A percentile compares a stretch with the other conserved stretches of the same genome.
Evolutionary conservation across 495 filamentous ascomycete species (phyloP).

Genomic region (Darksidea phi): DNA sequence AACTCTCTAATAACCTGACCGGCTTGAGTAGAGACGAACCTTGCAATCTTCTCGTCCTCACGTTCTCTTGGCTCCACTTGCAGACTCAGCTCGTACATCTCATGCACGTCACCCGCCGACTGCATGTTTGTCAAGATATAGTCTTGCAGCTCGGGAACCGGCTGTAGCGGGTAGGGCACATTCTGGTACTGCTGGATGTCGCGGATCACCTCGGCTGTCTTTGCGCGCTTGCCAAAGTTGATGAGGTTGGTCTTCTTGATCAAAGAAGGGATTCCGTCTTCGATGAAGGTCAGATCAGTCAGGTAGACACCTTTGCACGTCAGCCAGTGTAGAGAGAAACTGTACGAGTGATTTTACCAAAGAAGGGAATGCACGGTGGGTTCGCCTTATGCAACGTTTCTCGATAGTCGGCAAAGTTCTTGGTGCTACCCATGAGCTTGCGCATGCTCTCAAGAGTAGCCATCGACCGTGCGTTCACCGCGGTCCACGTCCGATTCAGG

Average conservation of each 20-base stretch:
- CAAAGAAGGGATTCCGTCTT: constrained; percentile 93
- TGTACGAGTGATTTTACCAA: constrained; percentile 60
- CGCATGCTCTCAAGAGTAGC: constrained; percentile 84
- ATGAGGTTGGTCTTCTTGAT: constrained; percentile 94
- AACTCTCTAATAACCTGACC: constrained; percentile 34
- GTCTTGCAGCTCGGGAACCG: constrained; percentile 89
- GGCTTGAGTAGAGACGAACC: constrained; percentile 50
- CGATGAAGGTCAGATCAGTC: constrained; percentile 97
- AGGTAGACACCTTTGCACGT: constrained; percentile 79
- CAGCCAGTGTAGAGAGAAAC: constrained; percentile 11
- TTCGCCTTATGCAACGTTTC: constrained; percentile 89
- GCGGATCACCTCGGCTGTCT: constrained; percentile 95
- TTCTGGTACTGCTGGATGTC: constrained; percentile 99
- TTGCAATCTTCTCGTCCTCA: constrained; percentile 91
- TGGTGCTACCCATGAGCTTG: constrained; percentile 91
- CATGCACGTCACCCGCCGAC: constrained; percentile 88
- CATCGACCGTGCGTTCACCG: constrained; percentile 80
- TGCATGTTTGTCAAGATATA: constrained; percentile 96
- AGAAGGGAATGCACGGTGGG: constrained; percentile 97
- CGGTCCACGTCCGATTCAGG: constrained; percentile 89
- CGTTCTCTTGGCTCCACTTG: constrained; percentile 89
- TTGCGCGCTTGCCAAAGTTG: constrained; percentile 96
- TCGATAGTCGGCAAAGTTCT: constrained; percentile 96
- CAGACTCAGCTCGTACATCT: constrained; percentile 97
- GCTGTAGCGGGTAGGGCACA: constrained; percentile 83